phyloP scores from a whole-genome alignment of 2,329 filamentous ascomycete species.

The Colletotrichum sp. region DNA sequence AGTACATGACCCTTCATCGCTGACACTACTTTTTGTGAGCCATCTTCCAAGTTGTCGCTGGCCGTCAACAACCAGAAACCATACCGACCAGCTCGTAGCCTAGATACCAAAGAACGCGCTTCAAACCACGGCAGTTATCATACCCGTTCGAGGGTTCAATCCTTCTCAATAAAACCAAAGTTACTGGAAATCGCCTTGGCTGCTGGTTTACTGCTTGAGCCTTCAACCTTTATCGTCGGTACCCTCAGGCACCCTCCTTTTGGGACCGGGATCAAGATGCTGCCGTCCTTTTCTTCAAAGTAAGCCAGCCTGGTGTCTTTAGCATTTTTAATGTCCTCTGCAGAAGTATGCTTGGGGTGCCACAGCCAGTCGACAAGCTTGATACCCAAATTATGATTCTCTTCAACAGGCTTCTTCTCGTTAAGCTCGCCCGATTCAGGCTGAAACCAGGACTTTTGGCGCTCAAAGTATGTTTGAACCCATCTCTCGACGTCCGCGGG shows the following conservation, averaged over 20 bases:
- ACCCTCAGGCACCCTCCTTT: slow-evolving; percentile 1
- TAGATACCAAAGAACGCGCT: neutral
- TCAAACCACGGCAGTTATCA: neutral
- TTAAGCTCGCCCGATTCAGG: neutral
- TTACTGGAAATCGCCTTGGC: neutral
- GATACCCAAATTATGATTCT: neutral
- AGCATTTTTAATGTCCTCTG: neutral
- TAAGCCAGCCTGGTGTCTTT: neutral
- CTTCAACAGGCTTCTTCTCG: neutral
- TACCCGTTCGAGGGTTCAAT: neutral
- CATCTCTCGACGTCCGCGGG: neutral
- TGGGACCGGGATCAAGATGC: neutral
- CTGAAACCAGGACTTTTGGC: neutral
- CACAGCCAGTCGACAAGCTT: neutral
- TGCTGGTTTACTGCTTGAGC: neutral
- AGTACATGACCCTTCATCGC: neutral
- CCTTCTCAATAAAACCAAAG: neutral
- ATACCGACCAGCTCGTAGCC: neutral
- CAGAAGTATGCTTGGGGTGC: neutral
- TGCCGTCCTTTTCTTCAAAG: neutral
- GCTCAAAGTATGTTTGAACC: neutral
- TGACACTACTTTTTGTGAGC: neutral
- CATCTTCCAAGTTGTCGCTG: neutral
- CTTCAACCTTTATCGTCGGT: slow-evolving; percentile 15
- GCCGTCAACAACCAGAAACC: neutral